Evolutionary conservation across 352 stramenopile genomes (phyloP).

Genomic region (Phytophthora aleatoria): DNA sequence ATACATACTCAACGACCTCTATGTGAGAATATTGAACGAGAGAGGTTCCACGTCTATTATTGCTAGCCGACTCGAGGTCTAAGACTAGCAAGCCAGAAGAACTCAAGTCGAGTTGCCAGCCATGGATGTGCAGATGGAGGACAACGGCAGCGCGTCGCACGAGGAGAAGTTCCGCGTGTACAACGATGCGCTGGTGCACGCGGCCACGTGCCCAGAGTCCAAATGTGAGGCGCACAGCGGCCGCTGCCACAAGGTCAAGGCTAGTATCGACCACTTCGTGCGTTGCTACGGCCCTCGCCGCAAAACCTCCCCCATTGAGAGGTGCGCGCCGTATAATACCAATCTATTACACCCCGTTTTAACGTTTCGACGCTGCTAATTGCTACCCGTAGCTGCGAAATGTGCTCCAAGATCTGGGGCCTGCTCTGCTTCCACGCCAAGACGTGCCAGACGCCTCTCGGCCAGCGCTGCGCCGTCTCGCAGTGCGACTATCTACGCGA

Average conservation of each 20-base stretch:
- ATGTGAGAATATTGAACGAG: neutral
- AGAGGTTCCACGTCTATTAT: constrained; percentile 2
- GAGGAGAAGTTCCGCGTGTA: constrained; percentile 89
- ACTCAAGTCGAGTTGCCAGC: constrained; percentile 4
- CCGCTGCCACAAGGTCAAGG: constrained; percentile 88
- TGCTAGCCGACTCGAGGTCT: constrained; percentile 2
- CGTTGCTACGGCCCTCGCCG: constrained; percentile 82
- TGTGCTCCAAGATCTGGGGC: constrained; percentile 87
- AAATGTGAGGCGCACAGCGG: constrained; percentile 66
- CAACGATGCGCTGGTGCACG: constrained; percentile 81
- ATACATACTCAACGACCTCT: neutral
- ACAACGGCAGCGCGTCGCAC: constrained; percentile 42
- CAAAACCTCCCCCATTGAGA: constrained; percentile 76
- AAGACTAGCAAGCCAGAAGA: neutral
- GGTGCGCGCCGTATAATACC: constrained; percentile 37
- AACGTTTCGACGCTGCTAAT: constrained; percentile 1
- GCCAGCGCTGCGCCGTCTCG: constrained; percentile 72
- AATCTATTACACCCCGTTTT: neutral
- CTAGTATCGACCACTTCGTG: constrained; percentile 89
- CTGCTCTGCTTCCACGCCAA: constrained; percentile 89
- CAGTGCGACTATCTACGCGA: constrained; percentile 88
- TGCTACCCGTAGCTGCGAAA: constrained; percentile 55
- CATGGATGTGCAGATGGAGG: constrained; percentile 60
- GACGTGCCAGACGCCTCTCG: constrained; percentile 58
- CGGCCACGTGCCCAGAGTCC: constrained; percentile 56